Evolutionary conservation across 73 alveolate genomes (phyloP), one percentile per base, ranked within the genome.

Genomic region (Diophrys appendiculata): DNA sequence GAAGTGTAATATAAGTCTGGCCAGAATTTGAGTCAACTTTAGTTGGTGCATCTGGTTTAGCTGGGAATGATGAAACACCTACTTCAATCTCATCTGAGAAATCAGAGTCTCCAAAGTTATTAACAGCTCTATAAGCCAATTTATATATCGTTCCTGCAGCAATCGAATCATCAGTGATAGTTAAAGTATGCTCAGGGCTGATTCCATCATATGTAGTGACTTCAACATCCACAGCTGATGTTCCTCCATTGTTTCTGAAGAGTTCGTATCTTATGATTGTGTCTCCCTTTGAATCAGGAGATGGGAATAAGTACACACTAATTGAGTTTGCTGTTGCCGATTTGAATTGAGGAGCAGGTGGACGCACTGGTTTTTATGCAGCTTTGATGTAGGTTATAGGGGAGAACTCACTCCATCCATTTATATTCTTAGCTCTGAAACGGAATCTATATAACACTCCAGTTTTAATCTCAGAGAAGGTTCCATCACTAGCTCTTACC

Each of bases 321-420:
- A 75, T 33, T 52, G 88, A 80, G 32, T 87, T 87, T 0, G 90
- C 72, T 33, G 72, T 33, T 5, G 90, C 94, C 29, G 81, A 24
- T 29, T 34, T 69, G 74, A 87, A 87, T 2, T 23, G 14, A 52
- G 94, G 94, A 22, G 90, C 90, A n/a, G 88, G 87, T 23, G 94
- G 94, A 24, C 94, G 52, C 2, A 69, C 18, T 11, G 92, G 92
- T 33, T 8, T 54, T 0, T 2, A 43, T 22, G 92, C 92, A 0
- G 94, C 94, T 27, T 35, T 64, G 69, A 75, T 87, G 64, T 87
- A 80, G 3, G 84, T 73, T 14, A 87, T 73, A 2, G 94, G 94
- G 13, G 94, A 87, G 80, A 60, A 87, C 25, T 68, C 90, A 1
- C 87, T 67, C 90, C 90, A 80, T 27, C 94, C 94, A 52, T 80